Evolutionary conservation across 169 alveolate genomes (phyloP).

Genomic region (Cyclospora cayetanensis): DNA sequence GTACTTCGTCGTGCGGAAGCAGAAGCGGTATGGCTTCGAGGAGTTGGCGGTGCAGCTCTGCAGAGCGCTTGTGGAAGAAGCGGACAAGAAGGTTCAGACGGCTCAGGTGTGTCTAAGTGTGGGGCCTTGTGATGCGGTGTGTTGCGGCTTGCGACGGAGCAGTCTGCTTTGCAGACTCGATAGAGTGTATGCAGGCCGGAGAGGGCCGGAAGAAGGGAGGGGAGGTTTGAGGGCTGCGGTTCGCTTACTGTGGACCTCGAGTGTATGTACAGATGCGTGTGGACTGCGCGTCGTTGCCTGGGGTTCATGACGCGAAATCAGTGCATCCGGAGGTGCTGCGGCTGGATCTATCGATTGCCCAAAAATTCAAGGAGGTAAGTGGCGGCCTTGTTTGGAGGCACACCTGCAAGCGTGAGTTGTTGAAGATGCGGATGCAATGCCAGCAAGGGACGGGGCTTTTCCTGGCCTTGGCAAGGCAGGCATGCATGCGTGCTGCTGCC

Average conservation of each 20-base stretch:
- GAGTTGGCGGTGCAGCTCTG: conserved; percentile 78
- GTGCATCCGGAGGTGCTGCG: background rate
- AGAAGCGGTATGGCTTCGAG: conserved; percentile 79
- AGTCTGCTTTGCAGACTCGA: background rate
- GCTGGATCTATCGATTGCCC: background rate
- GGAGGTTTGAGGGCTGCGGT: background rate
- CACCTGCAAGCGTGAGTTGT: too few species aligned
- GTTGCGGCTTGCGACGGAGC: background rate
- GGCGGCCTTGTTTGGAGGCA: too few species aligned
- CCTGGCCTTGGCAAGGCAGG: too few species aligned
- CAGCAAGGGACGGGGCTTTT: too few species aligned
- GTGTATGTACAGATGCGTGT: background rate
- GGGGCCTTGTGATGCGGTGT: too few species aligned
- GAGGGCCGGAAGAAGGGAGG: too few species aligned
- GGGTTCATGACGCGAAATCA: background rate
- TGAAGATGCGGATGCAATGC: too few species aligned
- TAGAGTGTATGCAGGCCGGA: background rate
- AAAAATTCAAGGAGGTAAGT: background rate
- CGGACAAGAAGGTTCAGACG: conserved; percentile 79
- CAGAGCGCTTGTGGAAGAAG: conserved; percentile 83
- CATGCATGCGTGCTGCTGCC: too few species aligned
- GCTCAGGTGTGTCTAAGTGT: conserved; percentile 73
- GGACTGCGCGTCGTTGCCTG: background rate
- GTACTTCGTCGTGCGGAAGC: conserved; percentile 77
- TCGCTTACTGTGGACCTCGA: too few species aligned